These are phyloP conservation scores for Chalara sp. DNA, from an alignment of 2,329 filamentous ascomycete genomes.

Conservation along the genomic window DNA sequence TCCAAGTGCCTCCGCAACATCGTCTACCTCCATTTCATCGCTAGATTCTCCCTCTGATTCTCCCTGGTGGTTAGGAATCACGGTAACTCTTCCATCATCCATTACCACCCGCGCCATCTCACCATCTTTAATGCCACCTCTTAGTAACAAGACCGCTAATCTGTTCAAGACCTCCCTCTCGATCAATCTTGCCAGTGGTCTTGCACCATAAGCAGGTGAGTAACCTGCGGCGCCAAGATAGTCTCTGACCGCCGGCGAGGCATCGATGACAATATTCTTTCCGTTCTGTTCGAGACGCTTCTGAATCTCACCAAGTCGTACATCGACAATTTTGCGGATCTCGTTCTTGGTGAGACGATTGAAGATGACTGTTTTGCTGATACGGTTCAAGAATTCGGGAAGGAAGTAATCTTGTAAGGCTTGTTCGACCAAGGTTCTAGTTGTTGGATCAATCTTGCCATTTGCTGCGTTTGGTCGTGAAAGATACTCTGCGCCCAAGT, in stretches of 20 bases:
- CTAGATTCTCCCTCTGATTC: conserved; percentile 60
- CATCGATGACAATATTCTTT: conserved; percentile 77
- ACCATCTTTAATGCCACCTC: conserved; percentile 77
- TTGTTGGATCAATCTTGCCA: conserved; percentile 79
- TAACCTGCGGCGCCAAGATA: conserved; percentile 90
- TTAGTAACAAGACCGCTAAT: conserved; percentile 83
- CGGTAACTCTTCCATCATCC: conserved; percentile 70
- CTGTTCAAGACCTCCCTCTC: conserved; percentile 96
- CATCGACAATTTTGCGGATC: conserved; percentile 92
- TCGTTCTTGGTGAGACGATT: conserved; percentile 86
- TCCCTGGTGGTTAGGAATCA: conserved; percentile 79
- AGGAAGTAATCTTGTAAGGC: conserved; percentile 93
- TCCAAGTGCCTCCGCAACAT: conserved; percentile 50
- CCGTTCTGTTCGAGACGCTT: conserved; percentile 80
- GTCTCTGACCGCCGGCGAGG: conserved; percentile 80
- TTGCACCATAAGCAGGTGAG: conserved; percentile 89
- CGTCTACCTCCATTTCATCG: conserved; percentile 56
- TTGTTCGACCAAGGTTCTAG: conserved; percentile 83
- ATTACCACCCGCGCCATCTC: conserved; percentile 77
- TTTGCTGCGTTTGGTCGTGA: conserved; percentile 69
- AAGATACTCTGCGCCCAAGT: conserved; percentile 92
- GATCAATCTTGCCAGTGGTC: conserved; percentile 81
- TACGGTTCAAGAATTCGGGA: conserved; percentile 97
- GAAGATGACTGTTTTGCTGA: conserved; percentile 95
- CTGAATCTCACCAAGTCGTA: conserved; percentile 84